A percentile compares a stretch with the other conserved stretches of the same genome.
Conservation (phyloP, 257 asterid genomes). For the Voacanga thouarsii region DNA sequence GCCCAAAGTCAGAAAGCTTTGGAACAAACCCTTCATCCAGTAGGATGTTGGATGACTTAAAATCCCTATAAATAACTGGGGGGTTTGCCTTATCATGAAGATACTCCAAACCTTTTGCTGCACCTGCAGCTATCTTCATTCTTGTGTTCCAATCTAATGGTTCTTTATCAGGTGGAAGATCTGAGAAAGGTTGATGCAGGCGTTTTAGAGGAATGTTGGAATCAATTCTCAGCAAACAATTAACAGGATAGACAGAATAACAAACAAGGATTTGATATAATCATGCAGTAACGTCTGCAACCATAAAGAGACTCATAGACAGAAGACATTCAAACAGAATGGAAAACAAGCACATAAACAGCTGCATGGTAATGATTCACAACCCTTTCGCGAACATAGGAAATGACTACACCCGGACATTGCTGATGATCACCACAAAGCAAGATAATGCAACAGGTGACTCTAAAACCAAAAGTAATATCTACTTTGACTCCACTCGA, state of each 20-base stretch:
- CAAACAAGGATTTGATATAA: background rate
- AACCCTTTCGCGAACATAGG: background rate
- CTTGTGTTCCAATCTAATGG: slow-evolving; percentile 98
- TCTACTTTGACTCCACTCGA: background rate
- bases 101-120: slow-evolving; percentile 96
- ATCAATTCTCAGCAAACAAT: background rate
- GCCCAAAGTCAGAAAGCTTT: slow-evolving; percentile 93
- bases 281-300: background rate
- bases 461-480: background rate
- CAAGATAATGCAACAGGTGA: background rate
- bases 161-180: slow-evolving; percentile 82
- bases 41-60: slow-evolving; percentile 94
- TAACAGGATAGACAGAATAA: background rate
- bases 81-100: slow-evolving; percentile 99
- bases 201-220: background rate
- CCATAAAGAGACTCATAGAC: background rate
- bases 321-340: background rate
- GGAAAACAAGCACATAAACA: background rate
- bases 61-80: slow-evolving; percentile 94
- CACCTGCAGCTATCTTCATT: slow-evolving; percentile 99
- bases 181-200: slow-evolving; percentile 32
- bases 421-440: background rate
- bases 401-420: background rate
- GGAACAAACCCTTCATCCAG: slow-evolving; percentile 79
- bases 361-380: background rate